Conservation (phyloP, 2,329 filamentous ascomycete species). For the Colletotrichum sublineola region DNA sequence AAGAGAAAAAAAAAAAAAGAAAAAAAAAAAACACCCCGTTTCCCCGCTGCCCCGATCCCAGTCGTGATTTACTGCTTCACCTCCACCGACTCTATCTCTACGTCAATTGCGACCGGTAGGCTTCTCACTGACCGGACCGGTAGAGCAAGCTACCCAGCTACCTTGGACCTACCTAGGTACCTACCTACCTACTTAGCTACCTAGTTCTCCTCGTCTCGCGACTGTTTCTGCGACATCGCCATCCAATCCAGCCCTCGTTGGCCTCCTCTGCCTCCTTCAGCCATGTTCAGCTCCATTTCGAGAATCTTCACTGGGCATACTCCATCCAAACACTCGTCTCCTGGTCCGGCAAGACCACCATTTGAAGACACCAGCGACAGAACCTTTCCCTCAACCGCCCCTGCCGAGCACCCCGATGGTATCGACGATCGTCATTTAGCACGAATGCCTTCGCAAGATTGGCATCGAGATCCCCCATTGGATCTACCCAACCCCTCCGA, state of each 20-base stretch:
- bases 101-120: background rate
- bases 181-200: background rate
- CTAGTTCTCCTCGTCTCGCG: background rate
- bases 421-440: slow-evolving; percentile 18
- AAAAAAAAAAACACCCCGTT: slow-evolving; percentile 3
- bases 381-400: slow-evolving; percentile 28
- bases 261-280: background rate
- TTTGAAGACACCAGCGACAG: slow-evolving; percentile 1
- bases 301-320: slow-evolving; percentile 22
- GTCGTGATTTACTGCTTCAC: background rate
- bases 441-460: slow-evolving; percentile 10
- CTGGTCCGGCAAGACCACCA: slow-evolving; percentile 28
- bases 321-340: slow-evolving; percentile 34
- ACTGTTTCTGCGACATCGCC: background rate
- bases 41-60: slow-evolving; percentile 5
- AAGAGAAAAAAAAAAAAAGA: slow-evolving; percentile 2
- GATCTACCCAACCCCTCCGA: background rate
- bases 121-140: background rate
- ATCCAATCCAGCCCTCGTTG: background rate
- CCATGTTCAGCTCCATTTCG: slow-evolving; percentile 38
- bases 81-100: background rate
- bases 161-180: background rate
- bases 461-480: background rate
- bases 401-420: slow-evolving; percentile 15
- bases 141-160: background rate